Evolutionary conservation across 768 basidiomycete species (phyloP), one percentile per base, ranked within the genome.

Genomic region (Fomitopsis serialis): DNA sequence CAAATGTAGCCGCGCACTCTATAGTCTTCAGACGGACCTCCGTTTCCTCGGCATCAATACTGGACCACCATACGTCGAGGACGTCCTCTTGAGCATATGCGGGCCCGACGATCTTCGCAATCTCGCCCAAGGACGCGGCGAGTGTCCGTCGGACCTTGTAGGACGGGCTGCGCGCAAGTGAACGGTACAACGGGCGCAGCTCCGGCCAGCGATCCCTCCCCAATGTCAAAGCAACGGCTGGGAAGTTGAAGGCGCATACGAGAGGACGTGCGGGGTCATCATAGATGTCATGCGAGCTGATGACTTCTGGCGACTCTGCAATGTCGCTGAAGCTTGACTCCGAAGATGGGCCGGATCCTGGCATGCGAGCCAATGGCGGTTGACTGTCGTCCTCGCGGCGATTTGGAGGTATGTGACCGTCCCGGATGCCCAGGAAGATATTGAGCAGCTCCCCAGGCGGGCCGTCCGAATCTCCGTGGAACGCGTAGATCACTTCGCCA

Each of bases 221-320:
- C 24, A 97, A 74, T 0, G 93, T 89, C 5, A 93, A 76, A 3
- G 85, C 82, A 8, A 98, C 89, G 6, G 93, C 95, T 22, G 96
- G 96, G 63, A 89, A 89, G 70, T 97, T 92, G 71, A 92, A 93
- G 5, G 89, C 89, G 65, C 87, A 89, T 42, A 91, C 82, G 21
- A 91, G 73, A 1, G 87, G 80, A 11, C 91, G 82, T 46, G 85
- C 79, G 3, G 84, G 80, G 64, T 92, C 87, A 36, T 77, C 74
- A 61, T 75, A 79, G 62, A 65, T 63, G 44, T 62, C 63, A 10
- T 44, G 27, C 1, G 57, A 57, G 32, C 25, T 22, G 15, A 42
- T 42, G 5, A 42, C 55, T 55, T 27, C 57, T 54, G 46, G 47
- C 54, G 45, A 57, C 54, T 40, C 59, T 55, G 51, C 44, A 45